Evolutionary conservation across 2,329 filamentous ascomycete species (phyloP).

Genomic region (Scedosporium apiospermum): DNA sequence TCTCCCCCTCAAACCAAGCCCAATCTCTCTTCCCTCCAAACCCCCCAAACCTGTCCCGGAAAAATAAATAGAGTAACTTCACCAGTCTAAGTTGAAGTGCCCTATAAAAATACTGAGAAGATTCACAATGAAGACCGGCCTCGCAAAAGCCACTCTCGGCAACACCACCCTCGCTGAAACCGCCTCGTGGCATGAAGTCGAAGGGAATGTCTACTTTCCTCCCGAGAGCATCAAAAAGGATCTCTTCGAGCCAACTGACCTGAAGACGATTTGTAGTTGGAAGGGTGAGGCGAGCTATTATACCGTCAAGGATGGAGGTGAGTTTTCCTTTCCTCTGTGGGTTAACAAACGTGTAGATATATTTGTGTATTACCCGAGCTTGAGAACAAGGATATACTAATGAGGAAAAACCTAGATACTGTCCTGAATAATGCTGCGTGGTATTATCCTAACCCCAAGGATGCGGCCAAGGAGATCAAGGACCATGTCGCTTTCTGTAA

Average conservation of each 20-base stretch:
- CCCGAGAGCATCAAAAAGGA: constrained; percentile 33
- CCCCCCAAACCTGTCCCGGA: no score
- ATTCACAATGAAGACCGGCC: constrained; percentile 15
- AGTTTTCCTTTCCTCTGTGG: constrained; percentile 6
- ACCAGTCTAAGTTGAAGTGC: background rate
- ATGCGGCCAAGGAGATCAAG: constrained; percentile 39
- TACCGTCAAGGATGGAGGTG: constrained; percentile 37
- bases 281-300: constrained; percentile 51
- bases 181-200: constrained; percentile 41
- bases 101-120: background rate
- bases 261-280: constrained; percentile 43
- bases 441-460: constrained; percentile 44
- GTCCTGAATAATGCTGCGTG: constrained; percentile 42
- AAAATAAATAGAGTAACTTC: background rate
- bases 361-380: no score
- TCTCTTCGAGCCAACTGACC: constrained; percentile 33
- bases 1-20: background rate
- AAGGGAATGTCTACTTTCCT: constrained; percentile 50
- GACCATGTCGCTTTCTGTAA: constrained; percentile 50
- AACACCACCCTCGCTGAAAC: constrained; percentile 40
- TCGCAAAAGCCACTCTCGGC: constrained; percentile 35
- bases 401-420: constrained; percentile 25
- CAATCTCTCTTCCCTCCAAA: no score
- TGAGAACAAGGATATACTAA: background rate
- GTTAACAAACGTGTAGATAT: background rate